Evolutionary conservation across 495 filamentous ascomycete species (phyloP).

Genomic region (Collariella sp.): DNA sequence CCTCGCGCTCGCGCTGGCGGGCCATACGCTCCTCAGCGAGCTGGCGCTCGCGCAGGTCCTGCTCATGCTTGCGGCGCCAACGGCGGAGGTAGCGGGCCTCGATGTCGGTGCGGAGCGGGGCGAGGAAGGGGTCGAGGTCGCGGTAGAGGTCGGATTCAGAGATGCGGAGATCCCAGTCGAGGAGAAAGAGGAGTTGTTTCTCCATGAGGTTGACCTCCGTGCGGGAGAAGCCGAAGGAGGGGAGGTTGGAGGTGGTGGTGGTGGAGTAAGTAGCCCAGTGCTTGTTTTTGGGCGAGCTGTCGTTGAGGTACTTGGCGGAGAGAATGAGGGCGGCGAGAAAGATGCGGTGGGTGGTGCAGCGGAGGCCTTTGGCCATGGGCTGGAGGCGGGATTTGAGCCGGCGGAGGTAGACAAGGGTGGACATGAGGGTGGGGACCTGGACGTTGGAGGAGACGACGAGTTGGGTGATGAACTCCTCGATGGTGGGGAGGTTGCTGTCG

Average conservation of each 20-base stretch:
- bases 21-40: conserved; percentile 24
- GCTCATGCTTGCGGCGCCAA: conserved; percentile 24
- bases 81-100: conserved; percentile 33
- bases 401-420: conserved; percentile 83
- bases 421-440: conserved; percentile 95
- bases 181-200: conserved; percentile 86
- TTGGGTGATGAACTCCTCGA: conserved; percentile 85
- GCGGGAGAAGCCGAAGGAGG: conserved; percentile 81
- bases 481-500: conserved; percentile 53
- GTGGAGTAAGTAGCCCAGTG: conserved; percentile 96
- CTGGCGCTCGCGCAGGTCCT: conserved; percentile 34
- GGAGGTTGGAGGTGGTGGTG: conserved; percentile 50
- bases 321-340: conserved; percentile 88
- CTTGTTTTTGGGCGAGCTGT: conserved; percentile 97
- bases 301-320: conserved; percentile 93
- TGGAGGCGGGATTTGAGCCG: conserved; percentile 76
- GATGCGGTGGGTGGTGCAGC: conserved; percentile 96
- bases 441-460: conserved; percentile 89
- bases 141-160: conserved; percentile 73
- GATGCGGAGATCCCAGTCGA: conserved; percentile 89
- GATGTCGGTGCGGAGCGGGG: conserved; percentile 58
- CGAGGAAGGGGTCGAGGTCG: conserved; percentile 82
- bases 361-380: conserved; percentile 91
- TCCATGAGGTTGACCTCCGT: conserved; percentile 98
- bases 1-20: conserved; percentile 15